Percentiles rank a stretch among this genome's conserved stretches.
These are phyloP conservation scores for Penicillium digitatum DNA, from an alignment of 2,329 filamentous ascomycete species.

Conservation along the genomic window DNA sequence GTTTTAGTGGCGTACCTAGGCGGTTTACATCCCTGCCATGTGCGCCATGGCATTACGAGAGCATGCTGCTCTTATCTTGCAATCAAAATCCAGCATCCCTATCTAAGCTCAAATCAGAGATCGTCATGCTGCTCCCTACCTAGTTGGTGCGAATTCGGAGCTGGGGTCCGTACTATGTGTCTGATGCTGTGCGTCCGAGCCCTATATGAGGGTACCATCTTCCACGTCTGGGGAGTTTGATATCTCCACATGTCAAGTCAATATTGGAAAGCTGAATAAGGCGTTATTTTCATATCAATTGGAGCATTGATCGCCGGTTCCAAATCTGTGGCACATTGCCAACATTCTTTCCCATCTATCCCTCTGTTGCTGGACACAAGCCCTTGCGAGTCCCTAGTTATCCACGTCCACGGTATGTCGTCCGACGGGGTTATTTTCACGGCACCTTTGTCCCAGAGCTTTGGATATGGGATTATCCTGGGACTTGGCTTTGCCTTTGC, in stretches of 20 bases:
- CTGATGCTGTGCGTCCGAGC: not conserved
- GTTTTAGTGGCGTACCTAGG: not conserved
- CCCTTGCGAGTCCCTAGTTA: not conserved
- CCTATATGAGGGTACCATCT: slow-evolving; percentile 1
- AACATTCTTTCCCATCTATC: not conserved
- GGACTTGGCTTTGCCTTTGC: slow-evolving; percentile 72
- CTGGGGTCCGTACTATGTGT: not conserved
- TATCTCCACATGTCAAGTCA: not conserved
- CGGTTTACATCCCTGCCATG: not conserved
- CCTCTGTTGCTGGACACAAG: not conserved
- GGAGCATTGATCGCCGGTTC: not conserved
- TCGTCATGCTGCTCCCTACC: not conserved
- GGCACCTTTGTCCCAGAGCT: slow-evolving; percentile 51
- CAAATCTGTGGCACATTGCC: not conserved
- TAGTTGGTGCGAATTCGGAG: slow-evolving; percentile 23
- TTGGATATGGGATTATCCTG: slow-evolving; percentile 74
- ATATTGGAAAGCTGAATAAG: not conserved
- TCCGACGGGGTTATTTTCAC: slow-evolving; percentile 28
- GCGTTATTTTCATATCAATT: not conserved
- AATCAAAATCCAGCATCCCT: slow-evolving; percentile 7
- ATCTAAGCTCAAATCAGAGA: slow-evolving; percentile 20
- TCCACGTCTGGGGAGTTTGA: not conserved
- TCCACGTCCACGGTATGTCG: slow-evolving; percentile 2
- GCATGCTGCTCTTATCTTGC: slow-evolving; percentile 17
- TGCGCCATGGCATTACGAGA: slow-evolving; percentile 17